Evolutionary conservation across 1,284 basidiomycete genomes (phyloP).

Genomic region (Puccinia sorghi): DNA sequence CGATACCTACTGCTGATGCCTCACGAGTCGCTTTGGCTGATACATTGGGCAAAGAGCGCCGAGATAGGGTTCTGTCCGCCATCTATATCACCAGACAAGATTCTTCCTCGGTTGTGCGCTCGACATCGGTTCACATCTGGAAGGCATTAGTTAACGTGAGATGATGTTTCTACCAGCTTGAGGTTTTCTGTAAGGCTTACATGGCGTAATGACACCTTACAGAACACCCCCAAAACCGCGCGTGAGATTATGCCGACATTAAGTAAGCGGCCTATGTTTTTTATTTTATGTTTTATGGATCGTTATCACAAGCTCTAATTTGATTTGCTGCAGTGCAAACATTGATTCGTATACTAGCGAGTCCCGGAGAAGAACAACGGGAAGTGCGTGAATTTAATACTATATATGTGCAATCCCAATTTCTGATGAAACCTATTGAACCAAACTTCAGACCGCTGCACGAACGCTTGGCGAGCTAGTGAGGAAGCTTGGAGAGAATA

Average conservation of each 20-base stretch:
- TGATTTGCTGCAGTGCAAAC: slow-evolving; percentile 36
- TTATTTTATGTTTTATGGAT: neutral
- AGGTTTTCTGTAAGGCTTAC: neutral
- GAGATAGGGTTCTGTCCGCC: slow-evolving; percentile 85
- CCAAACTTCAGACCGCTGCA: slow-evolving; percentile 62
- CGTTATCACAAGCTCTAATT: neutral
- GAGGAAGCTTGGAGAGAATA: slow-evolving; percentile 92
- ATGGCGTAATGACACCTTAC: neutral
- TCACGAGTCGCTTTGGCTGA: slow-evolving; percentile 83
- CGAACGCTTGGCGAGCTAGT: slow-evolving; percentile 84
- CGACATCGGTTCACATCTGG: slow-evolving; percentile 95
- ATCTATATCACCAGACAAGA: slow-evolving; percentile 94
- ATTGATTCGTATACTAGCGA: slow-evolving; percentile 47
- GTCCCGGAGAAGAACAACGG: slow-evolving; percentile 43
- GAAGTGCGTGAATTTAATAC: slow-evolving; percentile 24
- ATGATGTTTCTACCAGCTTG: neutral
- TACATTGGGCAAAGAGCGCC: slow-evolving; percentile 80
- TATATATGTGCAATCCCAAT: neutral
- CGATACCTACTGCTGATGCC: slow-evolving; percentile 65
- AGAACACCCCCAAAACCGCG: slow-evolving; percentile 63
- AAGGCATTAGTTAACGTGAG: slow-evolving; percentile 80
- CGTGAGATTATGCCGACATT: slow-evolving; percentile 89
- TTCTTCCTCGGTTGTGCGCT: slow-evolving; percentile 81
- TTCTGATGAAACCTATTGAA: slow-evolving; percentile 8
- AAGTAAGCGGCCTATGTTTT: slow-evolving; percentile 62